Evolutionary conservation across 2,329 filamentous ascomycete species (phyloP).

Genomic region (Blumeriella jaapii): DNA sequence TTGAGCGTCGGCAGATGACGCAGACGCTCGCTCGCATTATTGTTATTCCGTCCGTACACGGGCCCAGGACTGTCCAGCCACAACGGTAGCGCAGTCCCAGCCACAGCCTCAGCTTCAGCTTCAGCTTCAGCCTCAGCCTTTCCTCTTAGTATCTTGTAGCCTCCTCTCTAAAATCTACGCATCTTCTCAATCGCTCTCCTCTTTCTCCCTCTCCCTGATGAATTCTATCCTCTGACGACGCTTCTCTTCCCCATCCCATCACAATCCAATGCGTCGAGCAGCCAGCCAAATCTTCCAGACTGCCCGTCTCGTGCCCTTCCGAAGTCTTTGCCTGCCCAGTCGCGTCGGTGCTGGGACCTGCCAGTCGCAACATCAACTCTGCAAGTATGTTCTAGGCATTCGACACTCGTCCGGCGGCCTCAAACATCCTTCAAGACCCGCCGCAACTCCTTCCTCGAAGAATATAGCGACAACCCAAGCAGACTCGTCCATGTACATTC

Average conservation of each 20-base stretch:
- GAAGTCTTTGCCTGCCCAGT: conserved; percentile 45
- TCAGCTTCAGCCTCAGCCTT: no score
- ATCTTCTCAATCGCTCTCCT: conserved; percentile 1
- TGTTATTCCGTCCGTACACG: no score
- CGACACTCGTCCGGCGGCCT: conserved; percentile 33
- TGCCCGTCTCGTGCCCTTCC: conserved; percentile 52
- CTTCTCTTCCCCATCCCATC: conserved; percentile 5
- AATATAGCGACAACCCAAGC: conserved; percentile 4
- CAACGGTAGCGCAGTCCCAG: no score
- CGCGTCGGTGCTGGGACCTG: conserved; percentile 33
- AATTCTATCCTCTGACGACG: conserved; percentile 8
- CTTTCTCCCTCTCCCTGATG: no score
- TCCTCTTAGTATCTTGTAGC: no score
- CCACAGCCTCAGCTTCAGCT: no score
- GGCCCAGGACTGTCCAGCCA: no score
- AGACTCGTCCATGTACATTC: conserved; percentile 58
- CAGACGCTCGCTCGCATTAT: no score
- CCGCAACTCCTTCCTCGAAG: conserved; percentile 5
- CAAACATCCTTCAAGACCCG: conserved; percentile 21
- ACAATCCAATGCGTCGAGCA: conserved; percentile 59
- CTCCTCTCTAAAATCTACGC: no score
- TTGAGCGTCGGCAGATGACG: no score
- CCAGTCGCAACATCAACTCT: no score
- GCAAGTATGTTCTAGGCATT: conserved; percentile 34
- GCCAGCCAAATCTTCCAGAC: conserved; percentile 57